Percentiles rank a stretch among this genome's conserved stretches.
Conservation (phyloP, 2,329 filamentous ascomycete genomes). For the Hypomyces perniciosus region DNA sequence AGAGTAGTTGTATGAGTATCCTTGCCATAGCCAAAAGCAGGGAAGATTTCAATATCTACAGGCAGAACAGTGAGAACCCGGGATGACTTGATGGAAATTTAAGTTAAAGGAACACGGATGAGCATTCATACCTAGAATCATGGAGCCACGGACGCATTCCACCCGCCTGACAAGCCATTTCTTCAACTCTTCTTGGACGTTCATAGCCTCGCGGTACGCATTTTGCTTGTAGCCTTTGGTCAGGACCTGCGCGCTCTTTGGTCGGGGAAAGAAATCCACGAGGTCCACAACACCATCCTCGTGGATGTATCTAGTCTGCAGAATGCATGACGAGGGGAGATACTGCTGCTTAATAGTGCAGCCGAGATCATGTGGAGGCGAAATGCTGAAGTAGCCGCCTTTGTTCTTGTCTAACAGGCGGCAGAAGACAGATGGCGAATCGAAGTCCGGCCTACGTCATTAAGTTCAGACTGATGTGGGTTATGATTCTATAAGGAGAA, state of each 20-base stretch:
- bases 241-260: constrained; percentile 51
- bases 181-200: constrained; percentile 57
- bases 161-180: constrained; percentile 65
- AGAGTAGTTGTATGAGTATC: constrained; percentile 57
- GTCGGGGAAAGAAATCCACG: constrained; percentile 70
- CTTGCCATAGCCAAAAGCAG: constrained; percentile 64
- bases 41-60: constrained; percentile 62
- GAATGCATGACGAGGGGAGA: constrained; percentile 65
- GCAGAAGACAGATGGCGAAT: constrained; percentile 71
- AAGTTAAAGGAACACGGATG: neutral
- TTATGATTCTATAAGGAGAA: neutral
- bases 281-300: constrained; percentile 69
- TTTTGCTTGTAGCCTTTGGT: constrained; percentile 42
- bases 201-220: constrained; percentile 47
- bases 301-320: constrained; percentile 72
- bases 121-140: constrained; percentile 48
- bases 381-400: constrained; percentile 66
- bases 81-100: no score
- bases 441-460: constrained; percentile 63
- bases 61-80: neutral
- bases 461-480: neutral
- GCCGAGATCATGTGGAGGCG: constrained; percentile 42
- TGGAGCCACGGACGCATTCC: constrained; percentile 63
- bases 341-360: constrained; percentile 74
- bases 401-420: constrained; percentile 68